A percentile compares a stretch with the other conserved stretches of the same genome.
Conservation (phyloP, 768 basidiomycete genomes). For the Russula sp. region DNA sequence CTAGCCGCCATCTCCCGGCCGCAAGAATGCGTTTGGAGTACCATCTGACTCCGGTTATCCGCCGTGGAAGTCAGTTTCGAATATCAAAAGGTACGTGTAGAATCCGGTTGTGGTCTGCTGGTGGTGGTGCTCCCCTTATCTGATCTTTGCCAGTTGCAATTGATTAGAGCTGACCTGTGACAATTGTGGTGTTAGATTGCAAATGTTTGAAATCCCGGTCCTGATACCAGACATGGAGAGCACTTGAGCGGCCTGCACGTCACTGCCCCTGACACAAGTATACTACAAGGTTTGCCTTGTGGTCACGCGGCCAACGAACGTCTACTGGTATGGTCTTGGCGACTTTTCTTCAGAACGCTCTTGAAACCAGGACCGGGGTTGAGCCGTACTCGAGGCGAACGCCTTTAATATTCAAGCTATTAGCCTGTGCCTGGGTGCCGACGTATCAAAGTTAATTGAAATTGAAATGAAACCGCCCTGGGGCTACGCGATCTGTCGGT, state of each 20-base stretch:
- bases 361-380: background rate
- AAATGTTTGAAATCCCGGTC: background rate
- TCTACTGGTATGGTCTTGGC: conserved; percentile 1
- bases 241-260: background rate
- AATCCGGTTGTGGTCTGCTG: conserved; percentile 6
- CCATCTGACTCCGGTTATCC: conserved; percentile 16
- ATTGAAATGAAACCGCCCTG: background rate
- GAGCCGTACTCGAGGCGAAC: background rate
- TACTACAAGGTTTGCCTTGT: background rate
- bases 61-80: conserved; percentile 17
- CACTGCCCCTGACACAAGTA: background rate
- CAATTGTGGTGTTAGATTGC: background rate
- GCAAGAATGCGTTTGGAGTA: background rate
- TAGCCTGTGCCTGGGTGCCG: conserved; percentile 1
- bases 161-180: background rate
- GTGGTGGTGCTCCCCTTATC: background rate
- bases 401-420: conserved; percentile 15
- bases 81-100: conserved; percentile 16
- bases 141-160: background rate
- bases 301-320: background rate
- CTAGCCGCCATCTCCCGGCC: conserved; percentile 9
- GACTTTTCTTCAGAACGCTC: background rate
- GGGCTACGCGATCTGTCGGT: background rate
- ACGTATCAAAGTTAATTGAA: conserved; percentile 11
- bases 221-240: background rate